These are phyloP conservation scores for Cystofilobasidium capitatum DNA, from an alignment of 768 basidiomycete species.

Conservation along the genomic window DNA sequence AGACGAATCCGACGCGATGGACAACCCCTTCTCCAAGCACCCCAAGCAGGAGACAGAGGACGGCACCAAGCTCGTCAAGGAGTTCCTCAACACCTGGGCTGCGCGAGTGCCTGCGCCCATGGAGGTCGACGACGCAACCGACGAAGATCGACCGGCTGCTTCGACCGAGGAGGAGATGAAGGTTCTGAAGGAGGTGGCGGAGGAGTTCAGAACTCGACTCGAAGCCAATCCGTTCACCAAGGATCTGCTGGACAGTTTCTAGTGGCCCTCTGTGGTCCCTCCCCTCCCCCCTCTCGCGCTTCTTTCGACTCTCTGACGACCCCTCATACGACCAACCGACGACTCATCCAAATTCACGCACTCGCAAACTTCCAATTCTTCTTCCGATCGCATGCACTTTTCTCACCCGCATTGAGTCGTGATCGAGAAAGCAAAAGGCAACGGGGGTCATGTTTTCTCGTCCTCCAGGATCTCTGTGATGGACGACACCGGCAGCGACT, in stretches of 20 bases:
- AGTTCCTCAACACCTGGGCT: slow-evolving; percentile 63
- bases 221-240: slow-evolving; percentile 64
- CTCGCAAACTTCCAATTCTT: too few species aligned
- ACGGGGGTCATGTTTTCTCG: neutral
- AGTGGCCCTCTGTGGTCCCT: neutral
- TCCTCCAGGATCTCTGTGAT: neutral
- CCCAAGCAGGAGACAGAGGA: slow-evolving; percentile 58
- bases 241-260: slow-evolving; percentile 34
- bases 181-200: slow-evolving; percentile 54
- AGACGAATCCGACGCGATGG: slow-evolving; percentile 31
- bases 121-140: slow-evolving; percentile 29
- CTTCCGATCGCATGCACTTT: too few species aligned
- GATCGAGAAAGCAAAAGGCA: neutral
- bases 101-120: slow-evolving; percentile 29
- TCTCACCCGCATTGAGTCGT: too few species aligned
- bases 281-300: neutral
- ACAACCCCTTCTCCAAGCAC: slow-evolving; percentile 43
- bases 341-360: too few species aligned
- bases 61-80: slow-evolving; percentile 70
- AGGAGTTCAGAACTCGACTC: slow-evolving; percentile 57
- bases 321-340: too few species aligned
- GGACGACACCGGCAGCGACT: neutral
- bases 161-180: slow-evolving; percentile 45
- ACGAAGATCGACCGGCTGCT: slow-evolving; percentile 41
- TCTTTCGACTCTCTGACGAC: slow-evolving; percentile 1